Percentiles rank a stretch among this genome's conserved stretches.
These are phyloP conservation scores for Glonium stellatum DNA, from an alignment of 495 filamentous ascomycete genomes.

Conservation along the genomic window DNA sequence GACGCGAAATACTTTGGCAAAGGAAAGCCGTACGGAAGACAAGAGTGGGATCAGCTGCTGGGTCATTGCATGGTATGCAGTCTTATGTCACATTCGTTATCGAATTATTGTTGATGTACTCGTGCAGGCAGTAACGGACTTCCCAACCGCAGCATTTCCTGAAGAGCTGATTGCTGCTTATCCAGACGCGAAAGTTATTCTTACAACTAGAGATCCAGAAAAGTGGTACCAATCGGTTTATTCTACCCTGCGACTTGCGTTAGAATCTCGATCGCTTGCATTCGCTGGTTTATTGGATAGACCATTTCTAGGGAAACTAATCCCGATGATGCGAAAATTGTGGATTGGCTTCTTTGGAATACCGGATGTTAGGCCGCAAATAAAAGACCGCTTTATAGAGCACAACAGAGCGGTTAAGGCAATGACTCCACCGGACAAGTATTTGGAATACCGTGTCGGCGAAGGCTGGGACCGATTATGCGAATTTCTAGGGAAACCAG, in stretches of 20 bases:
- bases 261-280: neutral
- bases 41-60: neutral
- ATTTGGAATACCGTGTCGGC: conserved; percentile 21
- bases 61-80: neutral
- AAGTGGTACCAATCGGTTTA: neutral
- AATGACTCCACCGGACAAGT: conserved; percentile 5
- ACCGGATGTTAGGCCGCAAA: neutral
- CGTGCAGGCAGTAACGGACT: neutral
- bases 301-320: neutral
- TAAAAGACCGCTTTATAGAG: neutral
- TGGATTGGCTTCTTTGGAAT: neutral
- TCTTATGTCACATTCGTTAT: neutral
- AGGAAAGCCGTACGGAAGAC: neutral
- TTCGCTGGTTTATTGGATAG: neutral
- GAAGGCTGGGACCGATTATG: conserved; percentile 26
- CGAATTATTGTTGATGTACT: neutral
- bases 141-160: neutral
- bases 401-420: conserved; percentile 16
- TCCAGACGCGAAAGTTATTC: neutral
- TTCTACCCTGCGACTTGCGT: neutral
- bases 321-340: neutral
- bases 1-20: neutral
- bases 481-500: conserved; percentile 20
- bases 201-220: neutral
- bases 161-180: neutral